A percentile compares a stretch with the other conserved stretches of the same genome.
phyloP scores from a whole-genome alignment of 1,284 basidiomycete genomes.

The Ustilago esculenta region DNA sequence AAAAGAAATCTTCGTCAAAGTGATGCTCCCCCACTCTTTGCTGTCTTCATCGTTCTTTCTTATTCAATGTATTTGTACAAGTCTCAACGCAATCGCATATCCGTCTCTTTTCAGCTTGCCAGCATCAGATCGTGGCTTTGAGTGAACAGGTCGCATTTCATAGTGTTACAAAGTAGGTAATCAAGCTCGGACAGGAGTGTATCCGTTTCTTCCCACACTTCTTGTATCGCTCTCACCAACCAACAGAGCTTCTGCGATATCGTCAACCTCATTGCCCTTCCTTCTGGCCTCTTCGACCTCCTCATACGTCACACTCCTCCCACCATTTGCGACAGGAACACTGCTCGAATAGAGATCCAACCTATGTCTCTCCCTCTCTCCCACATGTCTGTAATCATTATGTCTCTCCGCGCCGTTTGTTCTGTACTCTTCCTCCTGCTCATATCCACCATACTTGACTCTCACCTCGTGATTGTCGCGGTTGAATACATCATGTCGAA shows the following conservation, averaged over 20 bases:
- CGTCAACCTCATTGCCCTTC: slow-evolving; percentile 16
- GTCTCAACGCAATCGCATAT: slow-evolving; percentile 12
- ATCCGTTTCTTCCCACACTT: slow-evolving; percentile 30
- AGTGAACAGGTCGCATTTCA: too few species aligned
- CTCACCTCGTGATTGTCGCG: slow-evolving; percentile 30
- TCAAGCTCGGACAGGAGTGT: slow-evolving; percentile 22
- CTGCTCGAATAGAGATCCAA: slow-evolving; percentile 22
- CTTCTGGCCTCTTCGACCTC: slow-evolving; percentile 5
- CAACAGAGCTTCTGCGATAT: slow-evolving; percentile 27
- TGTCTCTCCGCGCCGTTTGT: neutral
- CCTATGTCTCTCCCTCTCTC: slow-evolving; percentile 2
- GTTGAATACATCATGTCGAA: slow-evolving; percentile 35
- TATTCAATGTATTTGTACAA: slow-evolving; percentile 29
- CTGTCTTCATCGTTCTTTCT: neutral
- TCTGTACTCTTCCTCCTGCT: slow-evolving; percentile 1
- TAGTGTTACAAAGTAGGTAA: neutral
- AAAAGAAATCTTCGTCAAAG: slow-evolving; percentile 33
- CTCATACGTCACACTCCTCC: slow-evolving; percentile 5
- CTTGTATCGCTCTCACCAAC: slow-evolving; percentile 15
- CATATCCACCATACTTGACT: slow-evolving; percentile 25
- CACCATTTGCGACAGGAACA: slow-evolving; percentile 10
- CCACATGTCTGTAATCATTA: slow-evolving; percentile 2
- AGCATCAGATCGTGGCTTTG: too few species aligned
- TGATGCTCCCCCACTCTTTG: neutral
- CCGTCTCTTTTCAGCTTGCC: too few species aligned